These are phyloP conservation scores for Trifolium fragiferum DNA, from an alignment of 306 rosid genomes.

Conservation along the genomic window DNA sequence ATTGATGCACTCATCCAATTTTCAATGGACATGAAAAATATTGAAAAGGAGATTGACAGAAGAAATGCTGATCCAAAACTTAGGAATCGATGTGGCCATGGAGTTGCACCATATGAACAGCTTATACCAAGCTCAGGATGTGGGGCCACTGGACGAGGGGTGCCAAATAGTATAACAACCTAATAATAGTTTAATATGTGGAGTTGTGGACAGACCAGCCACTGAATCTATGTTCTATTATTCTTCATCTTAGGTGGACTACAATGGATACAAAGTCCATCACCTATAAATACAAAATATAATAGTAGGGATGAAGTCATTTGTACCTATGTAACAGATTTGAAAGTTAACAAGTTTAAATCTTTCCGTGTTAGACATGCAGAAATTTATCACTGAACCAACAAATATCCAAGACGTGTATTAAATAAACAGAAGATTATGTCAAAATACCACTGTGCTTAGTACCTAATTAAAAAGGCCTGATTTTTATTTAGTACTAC, in stretches of 20 bases:
- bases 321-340: conserved; percentile 6
- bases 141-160: conserved; percentile 54
- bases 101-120: conserved; percentile 47
- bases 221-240: background rate
- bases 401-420: background rate
- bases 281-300: background rate
- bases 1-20: conserved; percentile 45
- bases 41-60: conserved; percentile 47
- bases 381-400: background rate
- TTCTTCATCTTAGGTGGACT: background rate
- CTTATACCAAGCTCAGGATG: conserved; percentile 53
- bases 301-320: conserved; percentile 11
- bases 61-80: conserved; percentile 48
- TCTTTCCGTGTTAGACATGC: background rate
- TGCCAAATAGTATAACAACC: conserved; percentile 54
- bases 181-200: conserved; percentile 14
- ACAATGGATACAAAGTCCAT: conserved; percentile 10
- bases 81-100: conserved; percentile 47
- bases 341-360: background rate
- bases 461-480: background rate
- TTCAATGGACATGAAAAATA: conserved; percentile 49
- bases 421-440: background rate
- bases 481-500: background rate
- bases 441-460: background rate
- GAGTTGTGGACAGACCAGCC: conserved; percentile 14